Evolutionary conservation across 208 protist species (phyloP).

Genomic region (Trypanosoma mega): DNA sequence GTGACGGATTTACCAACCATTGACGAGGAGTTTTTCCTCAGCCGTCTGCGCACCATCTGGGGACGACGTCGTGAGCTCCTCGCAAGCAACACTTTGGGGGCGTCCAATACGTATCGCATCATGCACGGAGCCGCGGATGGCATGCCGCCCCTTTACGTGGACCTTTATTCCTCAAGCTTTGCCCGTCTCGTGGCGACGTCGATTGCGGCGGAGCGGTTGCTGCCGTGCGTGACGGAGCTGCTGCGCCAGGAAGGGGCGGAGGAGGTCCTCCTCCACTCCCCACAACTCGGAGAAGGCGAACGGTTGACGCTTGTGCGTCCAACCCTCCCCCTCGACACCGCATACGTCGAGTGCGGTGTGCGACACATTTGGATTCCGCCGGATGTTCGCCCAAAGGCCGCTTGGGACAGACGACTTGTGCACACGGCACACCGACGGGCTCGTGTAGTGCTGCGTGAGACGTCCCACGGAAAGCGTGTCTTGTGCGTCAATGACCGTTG

Average conservation of each 20-base stretch:
- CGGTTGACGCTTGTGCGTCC: slow-evolving; percentile 45
- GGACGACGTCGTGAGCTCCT: slow-evolving; percentile 46
- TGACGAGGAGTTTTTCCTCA: slow-evolving; percentile 80
- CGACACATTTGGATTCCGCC: slow-evolving; percentile 59
- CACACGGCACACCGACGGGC: slow-evolving; percentile 67
- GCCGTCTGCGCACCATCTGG: slow-evolving; percentile 54
- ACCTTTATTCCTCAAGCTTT: slow-evolving; percentile 79
- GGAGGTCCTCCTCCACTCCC: slow-evolving; percentile 74
- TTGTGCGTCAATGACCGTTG: slow-evolving; percentile 78
- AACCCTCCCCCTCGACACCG: slow-evolving; percentile 40
- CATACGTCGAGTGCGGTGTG: slow-evolving; percentile 77
- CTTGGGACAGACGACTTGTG: slow-evolving; percentile 53
- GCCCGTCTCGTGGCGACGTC: slow-evolving; percentile 75
- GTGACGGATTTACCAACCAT: slow-evolving; percentile 61
- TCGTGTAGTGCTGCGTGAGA: slow-evolving; percentile 65
- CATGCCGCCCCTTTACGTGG: slow-evolving; percentile 76
- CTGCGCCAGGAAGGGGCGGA: slow-evolving; percentile 63
- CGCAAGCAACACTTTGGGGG: slow-evolving; percentile 28
- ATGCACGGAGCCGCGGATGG: slow-evolving; percentile 76
- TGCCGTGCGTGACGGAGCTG: slow-evolving; percentile 71
- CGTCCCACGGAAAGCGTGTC: slow-evolving; percentile 61
- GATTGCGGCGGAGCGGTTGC: slow-evolving; percentile 61
- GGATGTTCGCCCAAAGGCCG: slow-evolving; percentile 32
- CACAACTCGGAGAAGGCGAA: slow-evolving; percentile 46
- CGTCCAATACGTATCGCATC: slow-evolving; percentile 76